Percentiles rank a stretch among this genome's conserved stretches.
Conservation (phyloP, 805 yeast species). For the Zygoascus tannicola region DNA sequence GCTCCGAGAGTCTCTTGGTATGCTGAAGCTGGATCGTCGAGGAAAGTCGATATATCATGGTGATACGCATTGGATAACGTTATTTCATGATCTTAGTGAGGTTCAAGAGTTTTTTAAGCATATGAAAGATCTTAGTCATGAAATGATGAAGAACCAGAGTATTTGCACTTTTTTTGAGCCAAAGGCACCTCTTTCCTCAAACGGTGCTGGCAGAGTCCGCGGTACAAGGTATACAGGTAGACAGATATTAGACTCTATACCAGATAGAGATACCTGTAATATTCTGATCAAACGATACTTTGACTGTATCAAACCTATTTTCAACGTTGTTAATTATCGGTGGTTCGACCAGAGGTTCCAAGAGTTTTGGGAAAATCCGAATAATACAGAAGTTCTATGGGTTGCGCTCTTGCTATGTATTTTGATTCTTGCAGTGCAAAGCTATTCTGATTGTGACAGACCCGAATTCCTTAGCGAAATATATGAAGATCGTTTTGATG, state of each 20-base stretch:
- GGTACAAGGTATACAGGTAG: slow-evolving; percentile 2
- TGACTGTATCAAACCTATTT: slow-evolving; percentile 21
- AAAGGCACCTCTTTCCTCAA: background rate
- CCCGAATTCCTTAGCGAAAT: slow-evolving; percentile 18
- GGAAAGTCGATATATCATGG: slow-evolving; percentile 29
- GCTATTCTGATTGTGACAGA: slow-evolving; percentile 16
- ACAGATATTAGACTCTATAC: slow-evolving; percentile 22
- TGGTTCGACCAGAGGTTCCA: slow-evolving; percentile 22
- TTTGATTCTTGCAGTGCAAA: slow-evolving; percentile 21
- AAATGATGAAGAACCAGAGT: background rate
- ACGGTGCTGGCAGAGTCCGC: background rate
- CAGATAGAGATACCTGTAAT: slow-evolving; percentile 18
- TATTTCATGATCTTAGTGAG: slow-evolving; percentile 22
- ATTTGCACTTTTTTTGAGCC: background rate
- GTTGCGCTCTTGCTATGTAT: slow-evolving; percentile 23
- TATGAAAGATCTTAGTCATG: slow-evolving; percentile 5
- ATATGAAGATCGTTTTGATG: slow-evolving; percentile 16
- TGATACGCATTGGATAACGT: slow-evolving; percentile 28
- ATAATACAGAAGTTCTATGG: slow-evolving; percentile 23
- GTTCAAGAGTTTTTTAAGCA: slow-evolving; percentile 17
- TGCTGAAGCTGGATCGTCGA: slow-evolving; percentile 26
- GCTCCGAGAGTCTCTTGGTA: slow-evolving; percentile 25
- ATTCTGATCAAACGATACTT: slow-evolving; percentile 22
- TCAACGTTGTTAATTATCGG: slow-evolving; percentile 23
- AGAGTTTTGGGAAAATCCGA: slow-evolving; percentile 24